Base-by-base conservation (phyloP, 1,284 basidiomycete species). In the Rhodotorula sp. region DNA sequence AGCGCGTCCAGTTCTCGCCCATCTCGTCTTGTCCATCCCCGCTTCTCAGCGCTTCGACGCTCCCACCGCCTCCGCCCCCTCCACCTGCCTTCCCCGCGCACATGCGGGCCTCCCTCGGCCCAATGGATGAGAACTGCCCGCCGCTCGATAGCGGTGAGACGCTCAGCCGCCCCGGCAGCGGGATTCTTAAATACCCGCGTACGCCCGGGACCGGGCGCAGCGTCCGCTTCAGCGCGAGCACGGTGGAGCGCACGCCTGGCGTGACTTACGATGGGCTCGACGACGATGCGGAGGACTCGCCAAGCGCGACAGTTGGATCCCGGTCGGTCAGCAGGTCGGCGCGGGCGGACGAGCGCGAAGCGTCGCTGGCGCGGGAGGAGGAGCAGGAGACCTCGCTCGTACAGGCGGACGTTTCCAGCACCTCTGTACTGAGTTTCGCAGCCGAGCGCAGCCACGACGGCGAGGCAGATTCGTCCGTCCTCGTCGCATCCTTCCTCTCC, bases 161-260 rank as follows among this genome's bases (percentile, higher is more conserved):
- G 39, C 50, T 36, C n/a, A 46, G 39, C 12, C 25, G 22, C 37
- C 51, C 41, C 19, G 64, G 46, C 9, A 68, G 64, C 44, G 67
- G 66, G 37, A 74, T 76, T 48, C 50, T 76, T 21, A 76, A 73
- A 34, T 3, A n/a, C 1, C 72, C 74, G 13, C 34, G 64, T 27
- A 76, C 74, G 41, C 74, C 74, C 2, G 74, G 74, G 0, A 76
- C 74, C 29, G 74, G 74, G 0, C 34, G 65, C 56, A 73, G 69
- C 55, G 74, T 76, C 2, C 55, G 74, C 27, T 76, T 74, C 41
- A 70, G 54, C 22, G 61, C 67, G 27, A 72, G 71, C 36, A 64
- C 61, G 39, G 58, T 44, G n/a, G 7, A 37, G 41, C 46, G 48
- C 17, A 59, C 39, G 32, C 13, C 27, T 22, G 22, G 3, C n/a